Percentiles rank a stretch among this genome's conserved stretches.
These are phyloP conservation scores for Arabidopsis lyrata DNA, from an alignment of 441 rosid species.

Conservation along the genomic window DNA sequence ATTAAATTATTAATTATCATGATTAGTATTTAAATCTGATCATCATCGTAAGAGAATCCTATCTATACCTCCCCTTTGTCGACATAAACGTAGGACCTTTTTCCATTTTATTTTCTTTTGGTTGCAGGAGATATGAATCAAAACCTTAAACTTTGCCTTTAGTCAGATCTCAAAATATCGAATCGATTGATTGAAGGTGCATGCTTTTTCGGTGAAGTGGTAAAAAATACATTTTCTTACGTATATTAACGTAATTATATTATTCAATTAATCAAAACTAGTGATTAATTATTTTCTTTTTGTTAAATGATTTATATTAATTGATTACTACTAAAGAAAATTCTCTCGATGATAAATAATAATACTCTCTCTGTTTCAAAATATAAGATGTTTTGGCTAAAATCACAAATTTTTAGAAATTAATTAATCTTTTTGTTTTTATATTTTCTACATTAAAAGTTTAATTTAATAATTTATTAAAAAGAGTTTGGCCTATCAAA, in stretches of 20 bases:
- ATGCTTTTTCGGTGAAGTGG: conserved; percentile 15
- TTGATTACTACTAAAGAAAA: too few relatives aligned
- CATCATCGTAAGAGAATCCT: conserved; percentile 9
- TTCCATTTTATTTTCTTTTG: neutral
- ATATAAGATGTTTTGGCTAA: too few relatives aligned
- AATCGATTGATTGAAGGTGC: conserved; percentile 14
- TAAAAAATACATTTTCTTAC: neutral
- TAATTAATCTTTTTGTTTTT: too few relatives aligned
- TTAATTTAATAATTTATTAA: too few relatives aligned
- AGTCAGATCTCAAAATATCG: conserved; percentile 12
- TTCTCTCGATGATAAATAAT: neutral
- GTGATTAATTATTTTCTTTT: neutral
- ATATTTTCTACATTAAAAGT: too few relatives aligned
- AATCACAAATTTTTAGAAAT: too few relatives aligned
- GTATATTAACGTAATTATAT: too few relatives aligned
- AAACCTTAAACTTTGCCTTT: conserved; percentile 25
- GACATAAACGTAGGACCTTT: conserved; percentile 17
- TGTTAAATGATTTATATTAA: too few relatives aligned
- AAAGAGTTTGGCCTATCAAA: too few relatives aligned
- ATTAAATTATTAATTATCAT: neutral
- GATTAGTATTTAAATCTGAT: neutral
- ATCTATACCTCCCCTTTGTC: conserved; percentile 7
- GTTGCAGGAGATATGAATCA: conserved; percentile 1
- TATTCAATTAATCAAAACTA: too few relatives aligned
- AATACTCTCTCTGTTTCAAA: too few relatives aligned